phyloP scores from a whole-genome alignment of 768 basidiomycete genomes.

The Pholiota conissans region DNA sequence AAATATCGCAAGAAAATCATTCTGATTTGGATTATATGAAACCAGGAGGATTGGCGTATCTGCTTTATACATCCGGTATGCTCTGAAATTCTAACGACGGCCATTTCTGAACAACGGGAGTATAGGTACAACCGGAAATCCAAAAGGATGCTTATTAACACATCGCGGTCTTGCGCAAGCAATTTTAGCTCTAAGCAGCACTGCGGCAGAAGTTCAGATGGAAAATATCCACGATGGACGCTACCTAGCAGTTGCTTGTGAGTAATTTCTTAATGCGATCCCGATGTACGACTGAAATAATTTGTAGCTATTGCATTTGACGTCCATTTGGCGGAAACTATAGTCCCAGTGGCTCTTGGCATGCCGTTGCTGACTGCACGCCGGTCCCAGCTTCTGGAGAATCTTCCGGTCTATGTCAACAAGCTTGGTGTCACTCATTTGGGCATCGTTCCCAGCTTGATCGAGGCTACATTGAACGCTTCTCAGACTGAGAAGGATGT shows the following conservation, averaged over 20 bases:
- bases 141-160: conserved; percentile 49
- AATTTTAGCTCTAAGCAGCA: conserved; percentile 31
- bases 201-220: conserved; percentile 30
- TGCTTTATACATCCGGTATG: conserved; percentile 51
- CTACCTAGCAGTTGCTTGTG: conserved; percentile 46
- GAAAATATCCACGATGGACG: conserved; percentile 25
- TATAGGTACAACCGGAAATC: conserved; percentile 50
- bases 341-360: conserved; percentile 41
- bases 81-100: background rate
- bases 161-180: conserved; percentile 31
- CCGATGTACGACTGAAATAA: conserved; percentile 5
- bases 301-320: conserved; percentile 50
- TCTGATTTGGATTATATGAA: conserved; percentile 28
- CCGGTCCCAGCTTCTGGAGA: conserved; percentile 43
- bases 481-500: conserved; percentile 25
- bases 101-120: background rate
- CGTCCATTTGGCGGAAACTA: conserved; percentile 47
- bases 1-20: conserved; percentile 26
- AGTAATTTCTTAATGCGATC: conserved; percentile 11
- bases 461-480: conserved; percentile 47
- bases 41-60: conserved; percentile 37
- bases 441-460: conserved; percentile 52
- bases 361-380: conserved; percentile 43
- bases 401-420: conserved; percentile 37
- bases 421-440: conserved; percentile 44